These are phyloP conservation scores for Pseudopediastrum boryanum DNA, from an alignment of 139 green algal species.

Conservation along the genomic window DNA sequence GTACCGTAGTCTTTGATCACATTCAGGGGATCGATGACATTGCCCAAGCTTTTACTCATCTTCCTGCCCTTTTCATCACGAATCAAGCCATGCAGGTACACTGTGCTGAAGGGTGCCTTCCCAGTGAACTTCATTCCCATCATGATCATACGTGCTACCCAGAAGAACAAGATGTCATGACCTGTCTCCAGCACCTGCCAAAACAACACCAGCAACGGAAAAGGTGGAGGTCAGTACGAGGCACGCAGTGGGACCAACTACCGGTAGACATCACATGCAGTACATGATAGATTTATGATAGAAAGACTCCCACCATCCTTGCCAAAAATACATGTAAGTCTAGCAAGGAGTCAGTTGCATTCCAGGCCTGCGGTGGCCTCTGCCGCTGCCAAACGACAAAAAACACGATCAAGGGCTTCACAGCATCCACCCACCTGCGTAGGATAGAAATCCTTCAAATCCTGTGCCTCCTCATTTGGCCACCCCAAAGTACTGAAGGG, in stretches of 20 bases:
- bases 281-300: no score
- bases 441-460: slow-evolving; percentile 91
- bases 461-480: slow-evolving; percentile 72
- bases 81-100: slow-evolving; percentile 93
- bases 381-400: no score
- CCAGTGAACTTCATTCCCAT: slow-evolving; percentile 95
- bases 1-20: slow-evolving; percentile 92
- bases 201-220: no score
- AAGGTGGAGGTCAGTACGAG: no score
- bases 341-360: no score
- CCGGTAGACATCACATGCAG: no score
- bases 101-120: slow-evolving; percentile 76
- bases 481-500: slow-evolving; percentile 94
- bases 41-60: slow-evolving; percentile 93
- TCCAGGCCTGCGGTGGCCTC: no score
- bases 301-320: no score
- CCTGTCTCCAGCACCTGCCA: slow-evolving; percentile 97
- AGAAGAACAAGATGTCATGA: slow-evolving; percentile 99
- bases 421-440: slow-evolving; percentile 79
- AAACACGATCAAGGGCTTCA: no score
- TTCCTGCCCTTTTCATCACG: slow-evolving; percentile 87
- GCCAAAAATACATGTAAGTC: no score
- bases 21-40: slow-evolving; percentile 96
- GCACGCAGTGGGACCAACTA: no score
- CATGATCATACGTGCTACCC: slow-evolving; percentile 99